phyloP scores from a whole-genome alignment of 352 stramenopile species.

The Pelagophyceae sp. region DNA sequence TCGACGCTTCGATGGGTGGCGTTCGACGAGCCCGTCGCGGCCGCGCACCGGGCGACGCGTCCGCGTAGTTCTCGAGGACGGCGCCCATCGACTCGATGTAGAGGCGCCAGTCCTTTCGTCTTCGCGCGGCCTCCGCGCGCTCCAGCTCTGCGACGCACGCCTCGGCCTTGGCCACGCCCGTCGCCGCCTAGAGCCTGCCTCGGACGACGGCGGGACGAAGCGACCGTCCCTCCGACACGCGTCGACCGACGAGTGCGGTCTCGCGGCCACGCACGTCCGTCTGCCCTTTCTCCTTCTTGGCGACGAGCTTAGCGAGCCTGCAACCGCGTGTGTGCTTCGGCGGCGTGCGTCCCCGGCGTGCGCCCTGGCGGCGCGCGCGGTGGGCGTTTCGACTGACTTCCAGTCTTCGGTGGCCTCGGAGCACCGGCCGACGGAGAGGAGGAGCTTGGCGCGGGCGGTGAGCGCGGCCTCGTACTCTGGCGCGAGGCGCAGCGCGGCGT shows the following conservation, averaged over 20 bases:
- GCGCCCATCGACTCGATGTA: constrained; percentile 2
- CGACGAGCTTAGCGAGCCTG: too few relatives aligned
- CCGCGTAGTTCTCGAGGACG: constrained; percentile 27
- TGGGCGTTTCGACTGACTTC: constrained; percentile 25
- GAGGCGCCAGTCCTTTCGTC: neutral
- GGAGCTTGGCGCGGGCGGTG: constrained; percentile 13
- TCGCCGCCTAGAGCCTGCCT: too few relatives aligned
- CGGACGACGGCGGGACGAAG: too few relatives aligned
- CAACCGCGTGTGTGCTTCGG: too few relatives aligned
- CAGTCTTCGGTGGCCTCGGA: constrained; percentile 22
- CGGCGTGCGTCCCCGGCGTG: neutral
- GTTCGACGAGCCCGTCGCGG: constrained; percentile 8
- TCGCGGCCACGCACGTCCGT: constrained; percentile 6
- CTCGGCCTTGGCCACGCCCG: too few relatives aligned
- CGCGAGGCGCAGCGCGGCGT: constrained; percentile 24
- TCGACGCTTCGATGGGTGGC: too few relatives aligned
- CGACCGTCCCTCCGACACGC: too few relatives aligned
- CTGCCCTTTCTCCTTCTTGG: too few relatives aligned
- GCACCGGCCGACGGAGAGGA: constrained; percentile 24
- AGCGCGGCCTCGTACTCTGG: constrained; percentile 25
- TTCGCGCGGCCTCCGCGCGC: neutral
- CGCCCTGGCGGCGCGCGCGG: neutral
- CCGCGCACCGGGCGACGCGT: constrained; percentile 15
- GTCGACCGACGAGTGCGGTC: too few relatives aligned
- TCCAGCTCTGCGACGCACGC: too few relatives aligned